Conservation (phyloP, 352 stramenopile species). For the Phytophthora palmivora region DNA sequence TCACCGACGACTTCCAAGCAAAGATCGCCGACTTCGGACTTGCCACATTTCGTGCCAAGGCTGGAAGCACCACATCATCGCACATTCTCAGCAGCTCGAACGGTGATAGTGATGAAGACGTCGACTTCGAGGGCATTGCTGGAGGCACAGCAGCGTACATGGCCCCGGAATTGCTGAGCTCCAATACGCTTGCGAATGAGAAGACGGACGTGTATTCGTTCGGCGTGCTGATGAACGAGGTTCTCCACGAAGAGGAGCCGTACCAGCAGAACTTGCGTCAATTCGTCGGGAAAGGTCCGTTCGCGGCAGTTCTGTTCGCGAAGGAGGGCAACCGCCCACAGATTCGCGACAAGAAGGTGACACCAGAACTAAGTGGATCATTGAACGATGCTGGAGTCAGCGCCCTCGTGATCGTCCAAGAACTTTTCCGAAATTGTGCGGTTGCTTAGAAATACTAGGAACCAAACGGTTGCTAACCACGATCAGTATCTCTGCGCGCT, state of each 20-base stretch:
- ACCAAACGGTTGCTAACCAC: no score
- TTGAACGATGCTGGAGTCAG: conserved; percentile 34
- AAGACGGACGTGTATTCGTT: conserved; percentile 55
- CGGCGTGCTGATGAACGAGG: conserved; percentile 50
- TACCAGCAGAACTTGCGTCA: conserved; percentile 43
- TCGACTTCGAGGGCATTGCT: conserved; percentile 34
- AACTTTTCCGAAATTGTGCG: no score
- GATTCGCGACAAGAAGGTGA: conserved; percentile 35
- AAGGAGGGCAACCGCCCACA: conserved; percentile 36
- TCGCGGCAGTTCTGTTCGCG: conserved; percentile 34
- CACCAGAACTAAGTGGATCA: conserved; percentile 25
- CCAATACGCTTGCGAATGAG: conserved; percentile 27
- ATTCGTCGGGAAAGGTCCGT: conserved; percentile 45
- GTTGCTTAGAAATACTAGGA: no score
- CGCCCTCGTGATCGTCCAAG: conserved; percentile 17
- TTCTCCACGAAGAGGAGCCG: conserved; percentile 56
- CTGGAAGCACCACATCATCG: conserved; percentile 37
- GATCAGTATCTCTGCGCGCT: no score
- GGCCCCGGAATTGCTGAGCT: conserved; percentile 50
- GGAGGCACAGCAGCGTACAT: conserved; percentile 63
- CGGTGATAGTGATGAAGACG: conserved; percentile 22
- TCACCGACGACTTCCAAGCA: conserved; percentile 67
- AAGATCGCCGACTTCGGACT: conserved; percentile 86
- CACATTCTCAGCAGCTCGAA: conserved; percentile 30
- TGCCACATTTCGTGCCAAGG: conserved; percentile 35